phyloP scores from a whole-genome alignment of 2,329 filamentous ascomycete genomes.

The Colletotrichum sp. region DNA sequence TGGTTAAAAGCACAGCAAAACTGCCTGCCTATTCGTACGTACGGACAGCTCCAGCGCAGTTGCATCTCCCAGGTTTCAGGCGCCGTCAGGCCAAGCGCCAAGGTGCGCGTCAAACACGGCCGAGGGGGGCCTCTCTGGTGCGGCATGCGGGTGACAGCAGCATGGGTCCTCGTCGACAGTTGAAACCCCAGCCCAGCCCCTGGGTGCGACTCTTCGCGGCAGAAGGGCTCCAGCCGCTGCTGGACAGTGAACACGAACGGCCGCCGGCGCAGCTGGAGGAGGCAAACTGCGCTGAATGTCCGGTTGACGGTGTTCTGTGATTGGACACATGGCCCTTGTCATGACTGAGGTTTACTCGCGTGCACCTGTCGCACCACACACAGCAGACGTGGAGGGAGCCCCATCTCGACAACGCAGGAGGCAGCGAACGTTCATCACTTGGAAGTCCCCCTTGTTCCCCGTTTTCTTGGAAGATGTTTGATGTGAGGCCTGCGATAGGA shows the following conservation, averaged over 20 bases:
- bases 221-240: background rate
- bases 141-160: conserved; percentile 6
- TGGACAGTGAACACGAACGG: background rate
- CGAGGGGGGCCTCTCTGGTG: background rate
- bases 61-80: conserved; percentile 9
- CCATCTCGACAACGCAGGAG: background rate
- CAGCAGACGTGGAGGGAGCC: background rate
- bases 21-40: background rate
- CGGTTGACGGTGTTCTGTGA: background rate
- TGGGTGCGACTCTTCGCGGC: background rate
- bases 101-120: conserved; percentile 13
- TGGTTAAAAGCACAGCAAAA: background rate
- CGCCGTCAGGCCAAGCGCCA: conserved; percentile 12
- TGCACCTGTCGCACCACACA: conserved; percentile 1
- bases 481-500: background rate
- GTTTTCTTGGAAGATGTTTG: conserved; percentile 3
- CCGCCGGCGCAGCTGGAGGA: background rate
- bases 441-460: background rate
- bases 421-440: background rate
- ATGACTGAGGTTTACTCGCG: background rate
- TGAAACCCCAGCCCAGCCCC: background rate
- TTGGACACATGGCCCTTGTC: background rate
- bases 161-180: background rate
- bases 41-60: background rate
- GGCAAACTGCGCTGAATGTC: background rate